Conservation (phyloP, 495 filamentous ascomycete species). For the Aspergillus avenaceus region DNA sequence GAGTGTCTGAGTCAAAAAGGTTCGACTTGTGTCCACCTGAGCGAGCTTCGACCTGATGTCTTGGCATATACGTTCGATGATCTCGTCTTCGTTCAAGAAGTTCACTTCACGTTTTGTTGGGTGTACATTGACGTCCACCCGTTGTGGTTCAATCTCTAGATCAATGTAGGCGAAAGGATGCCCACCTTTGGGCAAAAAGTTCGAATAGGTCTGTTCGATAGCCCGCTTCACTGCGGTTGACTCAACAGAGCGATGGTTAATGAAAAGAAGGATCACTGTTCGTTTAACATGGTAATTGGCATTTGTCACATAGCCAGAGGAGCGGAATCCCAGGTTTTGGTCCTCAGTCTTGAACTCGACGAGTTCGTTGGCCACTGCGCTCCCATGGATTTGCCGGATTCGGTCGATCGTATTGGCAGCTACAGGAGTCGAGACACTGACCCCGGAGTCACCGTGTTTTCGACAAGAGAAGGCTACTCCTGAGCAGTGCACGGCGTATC, state of each 20-base stretch:
- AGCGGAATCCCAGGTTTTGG: constrained; percentile 76
- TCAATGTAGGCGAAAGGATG: constrained; percentile 94
- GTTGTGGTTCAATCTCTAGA: constrained; percentile 86
- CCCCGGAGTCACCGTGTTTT: constrained; percentile 85
- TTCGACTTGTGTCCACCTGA: constrained; percentile 89
- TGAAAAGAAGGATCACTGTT: constrained; percentile 86
- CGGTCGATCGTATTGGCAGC: constrained; percentile 71
- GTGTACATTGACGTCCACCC: constrained; percentile 97
- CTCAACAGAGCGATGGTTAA: constrained; percentile 97
- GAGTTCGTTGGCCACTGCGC: constrained; percentile 82
- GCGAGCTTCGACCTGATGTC: constrained; percentile 76
- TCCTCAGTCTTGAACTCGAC: constrained; percentile 72
- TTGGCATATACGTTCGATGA: constrained; percentile 82
- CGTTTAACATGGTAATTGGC: constrained; percentile 95
- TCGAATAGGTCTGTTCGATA: constrained; percentile 84
- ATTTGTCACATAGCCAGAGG: constrained; percentile 79
- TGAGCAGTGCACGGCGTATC: constrained; percentile 91
- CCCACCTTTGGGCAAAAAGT: constrained; percentile 89
- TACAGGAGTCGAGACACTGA: constrained; percentile 71
- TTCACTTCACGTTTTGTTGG: constrained; percentile 98
- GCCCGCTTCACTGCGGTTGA: constrained; percentile 85
- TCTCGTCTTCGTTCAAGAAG: constrained; percentile 97
- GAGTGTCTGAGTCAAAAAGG: constrained; percentile 89
- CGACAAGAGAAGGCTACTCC: constrained; percentile 94
- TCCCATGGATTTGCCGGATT: constrained; percentile 87